Base-by-base conservation (phyloP, 1,284 basidiomycete genomes). In the Porogramme epimiltina region DNA sequence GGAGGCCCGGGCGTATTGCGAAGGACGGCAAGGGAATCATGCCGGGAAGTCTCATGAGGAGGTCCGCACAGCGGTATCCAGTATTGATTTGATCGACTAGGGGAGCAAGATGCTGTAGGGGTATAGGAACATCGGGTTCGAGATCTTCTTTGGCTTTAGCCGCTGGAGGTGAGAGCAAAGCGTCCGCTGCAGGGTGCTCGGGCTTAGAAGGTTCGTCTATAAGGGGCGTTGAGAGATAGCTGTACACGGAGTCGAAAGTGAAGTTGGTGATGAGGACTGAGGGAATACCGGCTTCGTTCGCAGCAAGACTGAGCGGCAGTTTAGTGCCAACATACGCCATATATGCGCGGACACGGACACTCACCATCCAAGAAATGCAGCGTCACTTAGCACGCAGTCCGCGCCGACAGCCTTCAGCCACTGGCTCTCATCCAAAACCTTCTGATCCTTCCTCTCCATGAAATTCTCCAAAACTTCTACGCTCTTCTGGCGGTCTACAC, bases 221-320 rank as follows among this genome's bases (percentile, higher is more conserved):
- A n/a, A 60, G 48, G 10, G 56, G 38, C 3, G 56, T 61, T 9
- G 59, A 58, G 15, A 91, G 81, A 57, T 85, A 90, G 58, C 86
- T 89, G 64, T 87, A 91, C 10, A 90, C 87, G 0, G 88, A 87
- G 67, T 91, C 87, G 66, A 91, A 91, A 0, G 87, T 87, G 65
- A 91, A 91, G 70, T 91, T 91, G 46, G 87, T 89, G 55, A 90
- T 78, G 16, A 91, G 72, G 42, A 84, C 74, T 1, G 85, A 85
- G 1, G 88, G 88, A 23, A 91, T 74, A 0, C 78, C 75, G 0
- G 81, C 80, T 28, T 72, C 65, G 53, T 83, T 80, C 2, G 87
- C 89, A 1, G 88, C 87, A 44, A 86, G 75, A 64, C 89, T 90
- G 15, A n/a, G 28, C 26, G 49, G 37, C 2, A 42, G 42, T 20